Evolutionary conservation across 1,284 basidiomycete genomes (phyloP), one percentile per base, ranked within the genome.

Genomic region (Pyrrhoderma lamaoense): DNA sequence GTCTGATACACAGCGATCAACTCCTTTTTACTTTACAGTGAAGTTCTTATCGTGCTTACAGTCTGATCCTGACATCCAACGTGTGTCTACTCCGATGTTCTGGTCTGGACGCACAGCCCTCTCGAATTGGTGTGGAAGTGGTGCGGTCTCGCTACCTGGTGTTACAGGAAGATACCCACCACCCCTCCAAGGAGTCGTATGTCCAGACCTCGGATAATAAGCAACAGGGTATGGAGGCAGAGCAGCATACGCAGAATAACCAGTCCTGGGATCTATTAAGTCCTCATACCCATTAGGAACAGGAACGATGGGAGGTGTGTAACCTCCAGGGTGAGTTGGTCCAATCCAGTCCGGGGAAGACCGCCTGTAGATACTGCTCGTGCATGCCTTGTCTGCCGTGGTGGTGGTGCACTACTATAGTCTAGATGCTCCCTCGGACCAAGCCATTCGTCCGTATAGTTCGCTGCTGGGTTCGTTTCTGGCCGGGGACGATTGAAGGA

Each of bases 131-230:
- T 16, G 31, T 2, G 11, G 46, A 5, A 42, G 39, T 8, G 18
- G 2, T n/a, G 40, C 45, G 19, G 40, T 1, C 25, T 31, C 22
- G 16, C 31, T 31, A n/a, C 43, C 50, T 19, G 50, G 50, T 11
- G 50, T 52, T 21, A 18, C 21, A 34, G 52, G 52, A 18, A 49
- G 31, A 27, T n/a, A 54, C 5, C 52, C 52, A 21, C 52, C 48
- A 3, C 52, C 52, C 11, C 19, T 22, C 52, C 52, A 54, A 8
- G 52, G 52, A 14, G 52, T 54, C 21, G 45, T 27, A 14, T 43
- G 51, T 3, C 31, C 21, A 21, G 51, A 53, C 5, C 45, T 44
- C 39, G 43, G 22, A 35, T 42, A 45, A 4, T 23, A 18, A 19
- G 40, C 34, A 13, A 18, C 45, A 21, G 36, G 5, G 13, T 25